Base-by-base conservation (phyloP, 148 eudicot genomes). In the Nyssa sinensis region DNA sequence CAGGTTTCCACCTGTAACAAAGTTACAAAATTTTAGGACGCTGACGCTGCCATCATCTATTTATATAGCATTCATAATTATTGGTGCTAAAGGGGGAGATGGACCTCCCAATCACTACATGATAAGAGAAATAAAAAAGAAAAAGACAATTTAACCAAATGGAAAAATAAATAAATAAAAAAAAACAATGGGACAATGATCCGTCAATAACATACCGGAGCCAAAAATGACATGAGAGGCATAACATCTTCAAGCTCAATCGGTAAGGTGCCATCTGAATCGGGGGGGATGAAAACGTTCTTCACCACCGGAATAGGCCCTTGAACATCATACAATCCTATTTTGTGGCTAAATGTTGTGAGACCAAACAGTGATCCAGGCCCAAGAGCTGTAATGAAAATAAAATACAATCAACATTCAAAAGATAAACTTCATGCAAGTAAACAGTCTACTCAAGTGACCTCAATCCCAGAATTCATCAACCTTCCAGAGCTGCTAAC, bases 301-400 rank as follows among this genome's bases (percentile, higher is more conserved):
- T 92, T 94, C 73, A 92, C 97, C 64, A 92, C 92, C 67, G 98
- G 97, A 81, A 94, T 81, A 58, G 98, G 91, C 70, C 98, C 98
- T 84, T 94, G 98, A 78, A 94, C 97, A 86, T 94, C 97, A 86
- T 92, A 94, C 78, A 94, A 81, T 67, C 98, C 98, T 62, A 94
- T 81, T 79, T 92, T 94, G 82, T 88, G 91, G 91, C 96, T 92
- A 80, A 94, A 92, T 53, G 95, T 85, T 72, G 92, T 93, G 81
- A 94, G 95, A 55, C 98, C 98, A 81, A 94, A 94, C 66, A 94
- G 93, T 75, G 98, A 87, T 75, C 98, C 98, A 7, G 93, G 90
- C 57, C 79, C 88, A 79, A 92, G 89, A 81, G 97, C 98, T 94
- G 86, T 27, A 70, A 69, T 49, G 51, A 64, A 84, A 37, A 21